These are phyloP conservation scores for Leptomonas pyrrhocoris DNA, from an alignment of 208 protist genomes.

Conservation along the genomic window DNA sequence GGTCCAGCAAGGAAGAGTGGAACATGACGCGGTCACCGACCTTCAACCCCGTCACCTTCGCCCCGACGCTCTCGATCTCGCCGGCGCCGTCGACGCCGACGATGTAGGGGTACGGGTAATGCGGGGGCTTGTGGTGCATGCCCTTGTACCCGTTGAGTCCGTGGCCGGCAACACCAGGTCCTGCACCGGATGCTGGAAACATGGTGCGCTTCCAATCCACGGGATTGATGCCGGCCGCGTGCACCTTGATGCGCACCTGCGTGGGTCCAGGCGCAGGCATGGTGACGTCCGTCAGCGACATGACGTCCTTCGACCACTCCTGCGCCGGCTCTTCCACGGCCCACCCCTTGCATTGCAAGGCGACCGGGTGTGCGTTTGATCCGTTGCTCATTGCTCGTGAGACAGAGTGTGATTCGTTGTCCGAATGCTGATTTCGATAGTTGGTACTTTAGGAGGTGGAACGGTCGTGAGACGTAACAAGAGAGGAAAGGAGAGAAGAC, in stretches of 20 bases:
- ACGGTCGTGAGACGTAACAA: no score
- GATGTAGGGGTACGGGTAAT: slow-evolving; percentile 58
- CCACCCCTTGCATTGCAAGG: slow-evolving; percentile 30
- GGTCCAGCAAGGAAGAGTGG: slow-evolving; percentile 33
- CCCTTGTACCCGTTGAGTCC: slow-evolving; percentile 22
- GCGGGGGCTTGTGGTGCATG: slow-evolving; percentile 24
- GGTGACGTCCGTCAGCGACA: slow-evolving; percentile 25
- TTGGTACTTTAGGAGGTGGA: no score
- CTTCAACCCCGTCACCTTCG: slow-evolving; percentile 20
- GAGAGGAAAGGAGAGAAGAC: no score
- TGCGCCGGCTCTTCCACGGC: slow-evolving; percentile 12
- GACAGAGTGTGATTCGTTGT: neutral
- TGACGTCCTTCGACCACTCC: slow-evolving; percentile 27
- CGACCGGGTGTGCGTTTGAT: neutral
- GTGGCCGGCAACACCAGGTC: slow-evolving; percentile 16
- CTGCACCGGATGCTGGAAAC: slow-evolving; percentile 24
- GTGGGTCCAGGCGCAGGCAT: slow-evolving; percentile 42
- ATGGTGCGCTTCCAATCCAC: slow-evolving; percentile 48
- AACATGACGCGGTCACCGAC: slow-evolving; percentile 70
- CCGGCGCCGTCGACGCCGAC: slow-evolving; percentile 62
- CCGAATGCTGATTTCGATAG: no score
- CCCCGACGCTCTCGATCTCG: slow-evolving; percentile 59
- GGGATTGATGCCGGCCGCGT: slow-evolving; percentile 54
- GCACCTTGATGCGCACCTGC: slow-evolving; percentile 49
- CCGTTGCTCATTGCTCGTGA: slow-evolving; percentile 3